phyloP scores from a whole-genome alignment of 805 yeast species.

The Barnettozyma vustinii region DNA sequence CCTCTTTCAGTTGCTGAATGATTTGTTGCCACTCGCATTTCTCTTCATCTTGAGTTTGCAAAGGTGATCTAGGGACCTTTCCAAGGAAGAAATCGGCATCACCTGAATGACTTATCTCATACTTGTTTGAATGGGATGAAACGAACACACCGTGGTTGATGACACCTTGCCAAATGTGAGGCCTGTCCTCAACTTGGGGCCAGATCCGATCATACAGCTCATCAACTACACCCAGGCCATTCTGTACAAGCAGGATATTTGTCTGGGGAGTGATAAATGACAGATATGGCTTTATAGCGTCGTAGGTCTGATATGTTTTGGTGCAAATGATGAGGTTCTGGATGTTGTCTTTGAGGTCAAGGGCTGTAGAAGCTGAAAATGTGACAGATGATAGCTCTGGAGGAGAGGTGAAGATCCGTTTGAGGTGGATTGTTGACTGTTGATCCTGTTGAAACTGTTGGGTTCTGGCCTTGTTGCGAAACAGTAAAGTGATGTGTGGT shows the following conservation, averaged over 20 bases:
- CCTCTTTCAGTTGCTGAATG: slow-evolving; percentile 25
- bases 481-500: slow-evolving; percentile 18
- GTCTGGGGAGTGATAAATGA: slow-evolving; percentile 46
- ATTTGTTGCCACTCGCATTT: slow-evolving; percentile 14
- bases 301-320: slow-evolving; percentile 68
- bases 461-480: slow-evolving; percentile 18
- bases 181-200: slow-evolving; percentile 42
- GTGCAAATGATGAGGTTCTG: slow-evolving; percentile 67
- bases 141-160: slow-evolving; percentile 80
- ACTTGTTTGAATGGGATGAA: slow-evolving; percentile 24
- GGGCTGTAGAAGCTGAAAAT: slow-evolving; percentile 11
- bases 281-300: slow-evolving; percentile 54
- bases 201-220: slow-evolving; percentile 48
- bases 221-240: slow-evolving; percentile 82
- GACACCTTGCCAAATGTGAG: slow-evolving; percentile 68
- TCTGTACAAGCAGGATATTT: slow-evolving; percentile 70
- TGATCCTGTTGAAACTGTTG: slow-evolving; percentile 15
- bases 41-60: slow-evolving; percentile 10
- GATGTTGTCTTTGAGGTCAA: slow-evolving; percentile 29
- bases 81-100: slow-evolving; percentile 58
- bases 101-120: slow-evolving; percentile 63
- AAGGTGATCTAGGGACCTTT: slow-evolving; percentile 39
- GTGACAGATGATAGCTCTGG: slow-evolving; percentile 5
- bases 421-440: slow-evolving; percentile 14
- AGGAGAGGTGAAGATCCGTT: slow-evolving; percentile 20